Percentiles rank a stretch among this genome's conserved stretches.
These are phyloP conservation scores for Clausena lansium DNA, from an alignment of 345 rosid species.

Conservation along the genomic window DNA sequence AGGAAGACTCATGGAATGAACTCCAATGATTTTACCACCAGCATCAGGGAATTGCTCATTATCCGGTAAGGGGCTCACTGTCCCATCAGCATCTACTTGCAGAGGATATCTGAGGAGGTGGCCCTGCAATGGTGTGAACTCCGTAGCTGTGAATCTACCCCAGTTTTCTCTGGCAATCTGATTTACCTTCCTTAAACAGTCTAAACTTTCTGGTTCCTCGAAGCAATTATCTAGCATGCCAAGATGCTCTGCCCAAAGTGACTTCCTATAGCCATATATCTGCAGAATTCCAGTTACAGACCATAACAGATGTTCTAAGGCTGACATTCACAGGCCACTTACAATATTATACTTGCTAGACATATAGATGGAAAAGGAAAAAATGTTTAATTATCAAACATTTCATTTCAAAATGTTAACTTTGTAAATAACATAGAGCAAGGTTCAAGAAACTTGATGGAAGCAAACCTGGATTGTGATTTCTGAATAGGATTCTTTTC, in stretches of 20 bases:
- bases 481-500: no score
- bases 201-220: constrained; percentile 50
- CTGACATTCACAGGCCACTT: not conserved
- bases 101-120: constrained; percentile 88
- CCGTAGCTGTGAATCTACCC: constrained; percentile 39
- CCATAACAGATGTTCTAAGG: not conserved
- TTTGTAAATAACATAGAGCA: not conserved
- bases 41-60: constrained; percentile 77
- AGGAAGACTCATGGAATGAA: constrained; percentile 49
- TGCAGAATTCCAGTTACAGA: constrained; percentile 19
- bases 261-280: constrained; percentile 91
- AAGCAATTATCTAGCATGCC: constrained; percentile 41
- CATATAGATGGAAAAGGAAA: not conserved
- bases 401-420: not conserved
- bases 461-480: no score
- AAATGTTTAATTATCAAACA: not conserved
- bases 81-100: constrained; percentile 55
- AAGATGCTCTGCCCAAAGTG: constrained; percentile 94
- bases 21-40: constrained; percentile 80
- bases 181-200: constrained; percentile 64
- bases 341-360: not conserved
- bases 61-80: constrained; percentile 53
- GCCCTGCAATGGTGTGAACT: constrained; percentile 50
- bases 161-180: constrained; percentile 61
- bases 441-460: not conserved